Percentiles rank a stretch among this genome's conserved stretches.
Evolutionary conservation across 1,139 yeast genomes (phyloP).

Genomic region (Magnusiomyces paraingens): DNA sequence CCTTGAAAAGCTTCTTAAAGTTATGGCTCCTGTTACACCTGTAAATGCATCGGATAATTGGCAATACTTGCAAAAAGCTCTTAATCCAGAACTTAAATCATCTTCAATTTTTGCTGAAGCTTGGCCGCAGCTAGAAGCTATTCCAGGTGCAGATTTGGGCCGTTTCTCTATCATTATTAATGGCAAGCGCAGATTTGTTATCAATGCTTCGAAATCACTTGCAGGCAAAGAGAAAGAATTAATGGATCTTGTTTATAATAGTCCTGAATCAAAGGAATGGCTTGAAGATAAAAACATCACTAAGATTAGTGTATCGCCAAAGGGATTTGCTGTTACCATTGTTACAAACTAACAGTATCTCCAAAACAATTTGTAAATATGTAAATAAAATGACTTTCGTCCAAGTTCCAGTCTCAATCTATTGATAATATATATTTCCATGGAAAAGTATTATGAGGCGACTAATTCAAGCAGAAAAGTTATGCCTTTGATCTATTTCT

Average conservation of each 20-base stretch:
- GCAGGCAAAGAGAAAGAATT: constrained; percentile 34
- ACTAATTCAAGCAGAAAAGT: neutral
- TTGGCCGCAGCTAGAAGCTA: constrained; percentile 27
- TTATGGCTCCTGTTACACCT: constrained; percentile 74
- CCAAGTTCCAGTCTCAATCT: too few species aligned
- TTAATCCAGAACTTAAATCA: constrained; percentile 31
- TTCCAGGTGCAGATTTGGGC: constrained; percentile 13
- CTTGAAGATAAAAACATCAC: constrained; percentile 19
- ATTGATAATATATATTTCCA: too few species aligned
- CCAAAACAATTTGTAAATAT: neutral
- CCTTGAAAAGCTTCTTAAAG: constrained; percentile 47
- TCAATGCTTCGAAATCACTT: constrained; percentile 37
- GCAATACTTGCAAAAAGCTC: constrained; percentile 42
- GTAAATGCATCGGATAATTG: constrained; percentile 78
- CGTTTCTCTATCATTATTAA: constrained; percentile 46
- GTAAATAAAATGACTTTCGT: neutral
- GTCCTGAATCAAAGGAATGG: constrained; percentile 19
- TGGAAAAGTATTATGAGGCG: neutral
- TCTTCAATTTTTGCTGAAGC: constrained; percentile 43
- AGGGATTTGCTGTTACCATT: constrained; percentile 21
- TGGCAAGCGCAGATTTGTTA: constrained; percentile 51
- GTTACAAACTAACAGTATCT: constrained; percentile 16
- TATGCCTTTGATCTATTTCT: constrained; percentile 2
- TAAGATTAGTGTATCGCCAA: constrained; percentile 22
- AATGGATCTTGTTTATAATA: constrained; percentile 18